Conservation (phyloP, 305 asterid species). For the Plantago rigida region DNA sequence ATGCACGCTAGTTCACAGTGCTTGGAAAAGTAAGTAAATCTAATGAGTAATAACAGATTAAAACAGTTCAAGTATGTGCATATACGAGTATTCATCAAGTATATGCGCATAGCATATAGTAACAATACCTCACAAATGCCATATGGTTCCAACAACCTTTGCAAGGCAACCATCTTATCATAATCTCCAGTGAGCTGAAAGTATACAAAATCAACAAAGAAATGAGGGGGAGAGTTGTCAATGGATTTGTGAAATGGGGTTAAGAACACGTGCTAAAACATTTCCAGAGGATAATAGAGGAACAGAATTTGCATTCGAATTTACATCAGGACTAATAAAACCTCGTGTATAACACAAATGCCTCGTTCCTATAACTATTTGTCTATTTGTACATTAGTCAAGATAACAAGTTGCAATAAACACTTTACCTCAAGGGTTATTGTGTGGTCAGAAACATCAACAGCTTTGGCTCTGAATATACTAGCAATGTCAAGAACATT, state of each 20-base stretch:
- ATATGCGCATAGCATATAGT: neutral
- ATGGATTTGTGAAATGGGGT: too few species aligned
- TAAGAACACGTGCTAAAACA: neutral
- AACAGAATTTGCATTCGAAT: too few species aligned
- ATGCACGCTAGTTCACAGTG: neutral
- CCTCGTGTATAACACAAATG: neutral
- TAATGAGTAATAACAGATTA: too few species aligned
- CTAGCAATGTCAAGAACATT: conserved; percentile 92
- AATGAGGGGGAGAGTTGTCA: neutral
- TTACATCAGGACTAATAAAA: too few species aligned
- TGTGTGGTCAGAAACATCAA: conserved; percentile 90
- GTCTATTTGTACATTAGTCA: too few species aligned
- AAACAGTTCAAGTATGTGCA: too few species aligned
- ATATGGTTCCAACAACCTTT: conserved; percentile 78
- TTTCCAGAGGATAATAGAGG: neutral
- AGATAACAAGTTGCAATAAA: neutral
- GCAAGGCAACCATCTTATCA: conserved; percentile 90
- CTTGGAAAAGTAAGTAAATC: too few species aligned
- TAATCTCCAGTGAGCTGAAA: conserved; percentile 80
- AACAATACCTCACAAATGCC: conserved; percentile 83
- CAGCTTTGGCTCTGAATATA: conserved; percentile 91
- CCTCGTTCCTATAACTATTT: too few species aligned
- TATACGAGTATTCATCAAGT: neutral
- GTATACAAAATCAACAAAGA: conserved; percentile 16
- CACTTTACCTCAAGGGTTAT: conserved; percentile 71